Conservation (phyloP, 2,329 filamentous ascomycete genomes). For the Fusarium annulatum region DNA sequence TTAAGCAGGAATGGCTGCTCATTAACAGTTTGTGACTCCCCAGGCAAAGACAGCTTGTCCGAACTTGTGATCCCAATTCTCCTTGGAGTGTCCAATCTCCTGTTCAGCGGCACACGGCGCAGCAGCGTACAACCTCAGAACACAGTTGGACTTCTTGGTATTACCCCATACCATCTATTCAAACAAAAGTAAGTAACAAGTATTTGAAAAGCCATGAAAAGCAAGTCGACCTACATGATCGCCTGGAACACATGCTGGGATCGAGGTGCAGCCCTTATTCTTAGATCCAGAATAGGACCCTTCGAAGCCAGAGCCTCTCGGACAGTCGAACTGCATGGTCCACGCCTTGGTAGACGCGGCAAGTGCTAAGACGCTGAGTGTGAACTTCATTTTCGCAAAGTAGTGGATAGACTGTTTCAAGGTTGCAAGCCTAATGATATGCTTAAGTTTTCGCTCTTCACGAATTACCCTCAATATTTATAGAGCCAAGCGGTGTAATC, state of each 20-base stretch:
- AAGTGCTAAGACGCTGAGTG: fast-evolving
- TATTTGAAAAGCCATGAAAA: too few relatives aligned
- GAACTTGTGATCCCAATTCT: neutral
- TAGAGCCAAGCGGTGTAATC: neutral
- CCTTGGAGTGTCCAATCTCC: neutral
- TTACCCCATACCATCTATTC: neutral
- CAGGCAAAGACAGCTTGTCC: neutral
- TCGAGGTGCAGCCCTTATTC: neutral
- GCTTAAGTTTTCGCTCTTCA: neutral
- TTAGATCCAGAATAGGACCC: neutral
- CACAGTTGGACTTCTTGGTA: neutral
- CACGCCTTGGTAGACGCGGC: neutral
- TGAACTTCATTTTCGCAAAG: neutral
- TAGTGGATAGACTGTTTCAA: neutral
- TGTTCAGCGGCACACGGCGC: neutral
- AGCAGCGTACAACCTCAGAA: neutral
- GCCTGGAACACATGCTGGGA: neutral
- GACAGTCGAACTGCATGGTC: neutral
- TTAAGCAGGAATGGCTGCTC: fast-evolving
- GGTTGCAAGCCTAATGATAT: too few relatives aligned
- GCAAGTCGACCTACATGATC: neutral
- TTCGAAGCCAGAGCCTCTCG: neutral
- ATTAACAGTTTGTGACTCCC: neutral
- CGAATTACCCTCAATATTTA: neutral
- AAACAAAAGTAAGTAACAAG: neutral